Percentiles rank a stretch among this genome's conserved stretches.
Conservation (phyloP, 2,329 filamentous ascomycete genomes). For the Botryotinia globosa region DNA sequence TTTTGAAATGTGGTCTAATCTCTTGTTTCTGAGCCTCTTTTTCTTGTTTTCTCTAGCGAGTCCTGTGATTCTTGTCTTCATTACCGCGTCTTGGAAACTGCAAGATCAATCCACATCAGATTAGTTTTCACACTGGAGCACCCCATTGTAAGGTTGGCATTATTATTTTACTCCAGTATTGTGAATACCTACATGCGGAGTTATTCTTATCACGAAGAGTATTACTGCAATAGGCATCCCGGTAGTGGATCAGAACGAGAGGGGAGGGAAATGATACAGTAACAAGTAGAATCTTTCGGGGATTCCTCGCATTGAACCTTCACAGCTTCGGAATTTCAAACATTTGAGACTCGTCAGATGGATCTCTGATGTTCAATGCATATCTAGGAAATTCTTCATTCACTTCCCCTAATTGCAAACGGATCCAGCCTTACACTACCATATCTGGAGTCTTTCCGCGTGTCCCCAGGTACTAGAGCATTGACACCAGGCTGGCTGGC, state of each 20-base stretch:
- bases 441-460: neutral
- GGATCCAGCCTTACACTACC: neutral
- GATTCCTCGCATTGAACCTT: neutral
- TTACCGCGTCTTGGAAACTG: constrained; percentile 3
- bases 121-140: neutral
- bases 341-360: neutral
- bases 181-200: neutral
- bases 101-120: neutral
- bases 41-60: neutral
- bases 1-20: neutral
- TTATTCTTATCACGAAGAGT: neutral
- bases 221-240: constrained; percentile 6
- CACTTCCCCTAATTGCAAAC: neutral
- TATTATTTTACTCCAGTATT: neutral
- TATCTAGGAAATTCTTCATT: neutral
- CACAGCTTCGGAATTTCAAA: neutral
- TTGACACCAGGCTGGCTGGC: constrained; percentile 14
- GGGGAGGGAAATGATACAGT: neutral
- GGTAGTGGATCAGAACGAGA: constrained; percentile 10
- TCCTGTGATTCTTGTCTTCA: neutral
- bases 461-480: constrained; percentile 7
- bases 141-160: constrained; percentile 6
- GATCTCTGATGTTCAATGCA: neutral
- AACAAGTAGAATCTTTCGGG: neutral
- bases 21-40: neutral